Evolutionary conservation across 192 early-diverging fungal genomes (phyloP).

Genomic region (Chytriomyces sp.): DNA sequence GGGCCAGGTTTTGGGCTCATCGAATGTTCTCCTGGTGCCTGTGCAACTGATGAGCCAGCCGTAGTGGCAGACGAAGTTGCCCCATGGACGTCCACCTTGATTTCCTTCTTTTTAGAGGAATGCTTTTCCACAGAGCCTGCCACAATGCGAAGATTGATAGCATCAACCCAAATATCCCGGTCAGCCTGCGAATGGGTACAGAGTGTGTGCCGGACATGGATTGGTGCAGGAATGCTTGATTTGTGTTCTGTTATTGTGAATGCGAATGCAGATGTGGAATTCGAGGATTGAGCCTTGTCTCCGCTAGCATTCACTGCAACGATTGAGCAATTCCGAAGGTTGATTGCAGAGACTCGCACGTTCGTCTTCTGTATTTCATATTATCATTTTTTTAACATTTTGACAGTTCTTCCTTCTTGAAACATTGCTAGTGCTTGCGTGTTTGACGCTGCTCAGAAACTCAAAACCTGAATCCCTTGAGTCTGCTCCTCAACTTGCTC

Average conservation of each 20-base stretch:
- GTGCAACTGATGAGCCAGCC: neutral
- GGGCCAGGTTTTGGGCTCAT: too few species aligned
- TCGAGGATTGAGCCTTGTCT: neutral
- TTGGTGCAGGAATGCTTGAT: conserved; percentile 14
- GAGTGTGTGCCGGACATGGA: conserved; percentile 73
- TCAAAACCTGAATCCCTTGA: too few species aligned
- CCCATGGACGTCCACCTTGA: neutral
- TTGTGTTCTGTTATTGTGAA: conserved; percentile 23
- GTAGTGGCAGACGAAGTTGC: neutral
- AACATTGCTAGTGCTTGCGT: neutral
- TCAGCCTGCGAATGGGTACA: conserved; percentile 87
- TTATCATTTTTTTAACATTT: conserved; percentile 53
- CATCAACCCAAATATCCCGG: conserved; percentile 88
- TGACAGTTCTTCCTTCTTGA: neutral
- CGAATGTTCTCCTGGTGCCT: neutral
- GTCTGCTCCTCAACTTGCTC: too few species aligned
- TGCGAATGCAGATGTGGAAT: neutral
- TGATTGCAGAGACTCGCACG: conserved; percentile 34
- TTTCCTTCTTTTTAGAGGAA: neutral
- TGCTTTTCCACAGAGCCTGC: neutral
- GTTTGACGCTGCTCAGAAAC: neutral
- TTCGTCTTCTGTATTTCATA: conserved; percentile 56
- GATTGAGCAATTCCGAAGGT: neutral
- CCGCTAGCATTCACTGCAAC: neutral
- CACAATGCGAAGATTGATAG: conserved; percentile 40